These are phyloP conservation scores for Aschersonia sp. DNA, from an alignment of 2,329 filamentous ascomycete species.

Conservation along the genomic window DNA sequence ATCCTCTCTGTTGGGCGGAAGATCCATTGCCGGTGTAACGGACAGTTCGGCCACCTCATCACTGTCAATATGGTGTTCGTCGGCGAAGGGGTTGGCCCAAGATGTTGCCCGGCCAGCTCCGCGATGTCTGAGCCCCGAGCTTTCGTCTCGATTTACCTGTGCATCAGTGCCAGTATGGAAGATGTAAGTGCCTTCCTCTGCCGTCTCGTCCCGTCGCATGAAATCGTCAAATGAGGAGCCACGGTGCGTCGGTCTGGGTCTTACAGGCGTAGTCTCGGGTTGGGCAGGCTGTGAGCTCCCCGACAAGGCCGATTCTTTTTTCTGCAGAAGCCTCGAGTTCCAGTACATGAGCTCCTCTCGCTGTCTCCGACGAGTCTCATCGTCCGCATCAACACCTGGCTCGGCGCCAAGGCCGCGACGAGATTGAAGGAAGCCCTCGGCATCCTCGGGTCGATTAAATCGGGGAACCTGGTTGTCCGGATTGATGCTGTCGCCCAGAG, in stretches of 20 bases:
- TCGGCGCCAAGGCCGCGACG: slow-evolving; percentile 25
- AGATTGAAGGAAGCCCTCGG: slow-evolving; percentile 45
- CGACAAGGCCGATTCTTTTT: slow-evolving; percentile 19
- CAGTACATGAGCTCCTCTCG: slow-evolving; percentile 52
- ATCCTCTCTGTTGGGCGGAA: slow-evolving; percentile 25
- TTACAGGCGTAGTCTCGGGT: neutral
- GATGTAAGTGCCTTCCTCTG: slow-evolving; percentile 39
- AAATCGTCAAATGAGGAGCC: slow-evolving; percentile 45
- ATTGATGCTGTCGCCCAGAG: slow-evolving; percentile 41
- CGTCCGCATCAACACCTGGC: slow-evolving; percentile 43
- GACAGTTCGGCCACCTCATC: slow-evolving; percentile 21
- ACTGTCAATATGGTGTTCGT: slow-evolving; percentile 34
- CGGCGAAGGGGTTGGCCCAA: slow-evolving; percentile 45
- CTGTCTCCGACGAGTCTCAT: slow-evolving; percentile 44
- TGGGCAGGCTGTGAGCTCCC: neutral
- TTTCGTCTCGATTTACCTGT: slow-evolving; percentile 11
- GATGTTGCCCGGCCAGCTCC: slow-evolving; percentile 24
- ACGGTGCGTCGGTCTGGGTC: slow-evolving; percentile 2
- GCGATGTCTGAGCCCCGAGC: slow-evolving; percentile 34
- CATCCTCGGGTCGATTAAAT: slow-evolving; percentile 53
- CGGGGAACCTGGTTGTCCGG: slow-evolving; percentile 34
- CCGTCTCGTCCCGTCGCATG: slow-evolving; percentile 31
- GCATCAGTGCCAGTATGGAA: slow-evolving; percentile 41
- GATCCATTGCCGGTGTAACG: no score
- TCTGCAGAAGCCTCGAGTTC: slow-evolving; percentile 41